Conservation (phyloP, 2,329 filamentous ascomycete genomes). For the Setomelanomma holmii region DNA sequence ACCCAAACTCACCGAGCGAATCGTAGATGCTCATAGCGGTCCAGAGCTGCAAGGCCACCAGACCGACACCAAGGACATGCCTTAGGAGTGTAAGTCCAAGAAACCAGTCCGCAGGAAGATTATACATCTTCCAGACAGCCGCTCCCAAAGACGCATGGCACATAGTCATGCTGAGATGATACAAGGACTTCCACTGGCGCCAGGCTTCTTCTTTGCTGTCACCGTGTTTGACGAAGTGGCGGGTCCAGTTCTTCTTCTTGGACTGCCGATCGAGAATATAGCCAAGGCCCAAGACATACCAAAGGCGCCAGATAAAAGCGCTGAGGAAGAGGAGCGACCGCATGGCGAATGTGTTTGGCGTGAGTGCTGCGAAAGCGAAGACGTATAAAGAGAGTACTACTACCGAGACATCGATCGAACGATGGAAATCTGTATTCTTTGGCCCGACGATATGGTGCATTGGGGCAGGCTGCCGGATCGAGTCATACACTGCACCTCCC, state of each 20-base stretch:
- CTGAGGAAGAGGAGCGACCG: constrained; percentile 82
- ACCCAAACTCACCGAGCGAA: constrained; percentile 94
- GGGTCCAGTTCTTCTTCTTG: constrained; percentile 90
- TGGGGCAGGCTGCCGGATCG: constrained; percentile 64
- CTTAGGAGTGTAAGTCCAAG: constrained; percentile 85
- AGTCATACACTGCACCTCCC: constrained; percentile 48
- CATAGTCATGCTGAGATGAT: constrained; percentile 90
- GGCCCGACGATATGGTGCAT: constrained; percentile 86
- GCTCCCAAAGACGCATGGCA: constrained; percentile 88
- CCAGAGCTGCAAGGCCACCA: constrained; percentile 91
- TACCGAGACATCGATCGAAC: constrained; percentile 82
- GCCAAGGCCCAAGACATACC: constrained; percentile 90
- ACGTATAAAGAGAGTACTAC: constrained; percentile 79
- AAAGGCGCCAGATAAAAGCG: constrained; percentile 83
- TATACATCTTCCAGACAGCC: constrained; percentile 96
- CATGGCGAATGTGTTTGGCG: constrained; percentile 77
- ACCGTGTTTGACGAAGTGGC: constrained; percentile 96
- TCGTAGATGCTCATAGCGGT: constrained; percentile 93
- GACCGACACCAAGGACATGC: constrained; percentile 80
- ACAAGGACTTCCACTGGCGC: constrained; percentile 97
- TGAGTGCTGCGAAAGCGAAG: constrained; percentile 73
- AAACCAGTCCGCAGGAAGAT: constrained; percentile 82
- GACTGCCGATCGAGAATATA: constrained; percentile 86
- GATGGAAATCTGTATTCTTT: constrained; percentile 85
- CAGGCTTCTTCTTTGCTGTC: constrained; percentile 91